Conservation (phyloP, 176 grass and related monocot genomes). For the Phoenix dactylifera region DNA sequence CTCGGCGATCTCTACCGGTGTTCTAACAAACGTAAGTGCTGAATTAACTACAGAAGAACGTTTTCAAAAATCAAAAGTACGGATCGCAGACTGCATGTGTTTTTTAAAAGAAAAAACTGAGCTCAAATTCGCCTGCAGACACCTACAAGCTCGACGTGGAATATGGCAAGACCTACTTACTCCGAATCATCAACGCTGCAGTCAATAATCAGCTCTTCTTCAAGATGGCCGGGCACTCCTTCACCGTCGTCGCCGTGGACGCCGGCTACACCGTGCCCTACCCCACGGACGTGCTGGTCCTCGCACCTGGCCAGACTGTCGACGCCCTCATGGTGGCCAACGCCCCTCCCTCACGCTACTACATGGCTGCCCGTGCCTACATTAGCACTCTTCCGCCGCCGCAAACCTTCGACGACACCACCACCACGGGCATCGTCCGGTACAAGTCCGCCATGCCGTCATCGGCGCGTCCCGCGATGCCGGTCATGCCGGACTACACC, state of each 20-base stretch:
- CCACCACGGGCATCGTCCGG: conserved; percentile 30
- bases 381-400: conserved; percentile 11
- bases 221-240: conserved; percentile 51
- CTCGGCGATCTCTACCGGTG: conserved; percentile 45
- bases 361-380: conserved; percentile 49
- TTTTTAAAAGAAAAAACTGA: no score
- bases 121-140: background rate
- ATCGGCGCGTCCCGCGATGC: conserved; percentile 3
- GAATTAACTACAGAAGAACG: no score
- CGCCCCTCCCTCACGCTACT: conserved; percentile 31
- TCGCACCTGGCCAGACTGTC: conserved; percentile 61
- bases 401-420: conserved; percentile 15
- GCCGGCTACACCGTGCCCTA: conserved; percentile 61
- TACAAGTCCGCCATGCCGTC: conserved; percentile 11
- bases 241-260: conserved; percentile 57
- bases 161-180: conserved; percentile 34
- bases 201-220: conserved; percentile 71
- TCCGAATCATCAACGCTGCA: conserved; percentile 70
- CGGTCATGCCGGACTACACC: conserved; percentile 17
- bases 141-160: conserved; percentile 38
- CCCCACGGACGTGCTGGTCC: conserved; percentile 47
- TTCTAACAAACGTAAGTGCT: conserved; percentile 25
- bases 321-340: conserved; percentile 51
- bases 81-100: no score
- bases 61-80: no score